Conservation (phyloP, 192 early-diverging fungal genomes). For the Cetraspora pellucida region DNA sequence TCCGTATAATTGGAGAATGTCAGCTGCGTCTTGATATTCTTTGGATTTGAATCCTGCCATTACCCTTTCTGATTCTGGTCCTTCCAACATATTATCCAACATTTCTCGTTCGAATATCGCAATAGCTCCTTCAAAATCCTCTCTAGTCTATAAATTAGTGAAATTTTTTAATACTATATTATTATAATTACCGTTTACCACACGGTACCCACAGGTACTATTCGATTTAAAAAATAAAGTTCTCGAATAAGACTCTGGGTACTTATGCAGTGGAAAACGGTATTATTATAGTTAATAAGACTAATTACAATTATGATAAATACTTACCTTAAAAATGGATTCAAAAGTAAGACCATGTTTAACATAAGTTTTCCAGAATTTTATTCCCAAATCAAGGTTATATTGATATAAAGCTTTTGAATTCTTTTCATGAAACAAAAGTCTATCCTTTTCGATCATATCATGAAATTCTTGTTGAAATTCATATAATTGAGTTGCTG, state of each 20-base stretch:
- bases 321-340: not conserved
- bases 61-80: constrained; percentile 9
- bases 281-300: not conserved
- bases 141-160: not conserved
- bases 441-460: not conserved
- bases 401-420: constrained; percentile 16
- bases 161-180: not conserved
- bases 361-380: not conserved
- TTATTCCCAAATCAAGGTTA: not conserved
- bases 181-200: not conserved
- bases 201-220: too few species aligned
- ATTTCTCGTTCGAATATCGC: constrained; percentile 13
- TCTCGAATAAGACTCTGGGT: too few species aligned
- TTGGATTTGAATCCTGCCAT: not conserved
- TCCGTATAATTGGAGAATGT: not conserved
- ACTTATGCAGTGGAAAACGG: too few species aligned
- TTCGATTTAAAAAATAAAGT: too few species aligned
- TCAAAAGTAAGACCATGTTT: not conserved
- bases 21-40: constrained; percentile 13
- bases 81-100: not conserved
- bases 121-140: constrained; percentile 19
- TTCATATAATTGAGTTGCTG: not conserved
- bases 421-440: constrained; percentile 2
- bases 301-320: not conserved
- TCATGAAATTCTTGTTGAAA: not conserved